Base-by-base conservation (phyloP, 2,329 filamentous ascomycete species). In the Phyllosticta capitalensis region DNA sequence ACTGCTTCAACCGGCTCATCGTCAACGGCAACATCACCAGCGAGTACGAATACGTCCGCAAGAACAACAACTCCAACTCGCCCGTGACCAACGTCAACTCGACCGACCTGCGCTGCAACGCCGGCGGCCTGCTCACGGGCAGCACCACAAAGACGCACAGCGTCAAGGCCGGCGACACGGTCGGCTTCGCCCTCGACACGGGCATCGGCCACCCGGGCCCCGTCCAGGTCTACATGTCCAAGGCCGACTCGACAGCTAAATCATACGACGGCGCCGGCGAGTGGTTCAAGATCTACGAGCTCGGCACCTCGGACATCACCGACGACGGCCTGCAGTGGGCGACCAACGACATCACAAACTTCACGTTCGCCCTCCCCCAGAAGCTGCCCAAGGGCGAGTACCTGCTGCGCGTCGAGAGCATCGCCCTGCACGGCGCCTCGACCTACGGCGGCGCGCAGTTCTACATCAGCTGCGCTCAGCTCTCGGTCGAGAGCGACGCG, bases 261-360 rank as follows among this genome's bases (percentile, higher is more conserved):
- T 79, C 78, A 38, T 85, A 87, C 67, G 87, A 90, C 72, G 85
- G 86, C 64, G 81, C 86, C 58, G 79, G 69, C n/a, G 69, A 70
- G 53, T 73, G 71, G 71, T 64, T 67, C 63, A 73, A 73, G 65
- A 69, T 71, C 55, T 67, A 67, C 60, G 65, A 71, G 63, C 66
- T 62, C 48, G 70, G 68, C 19, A 48, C 58, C 61, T 65, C 5
- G 67, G 67, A 5, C 53, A 61, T 26, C 68, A 72, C 61, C 63
- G 56, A 51, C 56, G 61, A 58, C 66, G 70, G 70, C 66, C 76
- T 73, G 68, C 69, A 73, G 59, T 73, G 74, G 64, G 71, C 74
- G 63, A 66, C 68, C 14, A 72, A 78, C 58, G 74, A 74, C 59
- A 51, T 61, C 22, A 7, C 22, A 21, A 61, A 61, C 59, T 61